Evolutionary conservation across 2,329 filamentous ascomycete genomes (phyloP).

Genomic region (Canariomyces notabilis): DNA sequence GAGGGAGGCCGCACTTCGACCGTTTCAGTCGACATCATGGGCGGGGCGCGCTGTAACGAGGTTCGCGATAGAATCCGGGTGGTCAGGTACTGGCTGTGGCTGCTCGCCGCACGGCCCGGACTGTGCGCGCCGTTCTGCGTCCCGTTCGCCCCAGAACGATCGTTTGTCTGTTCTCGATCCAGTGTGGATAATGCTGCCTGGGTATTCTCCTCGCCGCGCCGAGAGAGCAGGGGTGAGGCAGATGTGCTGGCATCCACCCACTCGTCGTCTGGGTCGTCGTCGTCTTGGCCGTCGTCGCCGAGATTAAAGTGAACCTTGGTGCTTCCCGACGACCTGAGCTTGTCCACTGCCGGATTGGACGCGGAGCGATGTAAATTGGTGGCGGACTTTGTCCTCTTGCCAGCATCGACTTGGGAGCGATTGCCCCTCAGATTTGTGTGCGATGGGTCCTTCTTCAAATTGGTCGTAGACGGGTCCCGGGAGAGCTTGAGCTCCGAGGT

Average conservation of each 20-base stretch:
- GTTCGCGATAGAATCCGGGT: conserved; percentile 62
- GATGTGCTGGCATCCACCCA: conserved; percentile 64
- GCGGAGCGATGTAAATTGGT: conserved; percentile 49
- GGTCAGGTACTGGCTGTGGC: conserved; percentile 62
- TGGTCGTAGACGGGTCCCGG: conserved; percentile 39
- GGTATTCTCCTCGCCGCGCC: conserved; percentile 33
- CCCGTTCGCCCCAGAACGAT: background rate
- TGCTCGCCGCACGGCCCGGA: conserved; percentile 36
- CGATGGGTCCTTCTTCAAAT: conserved; percentile 49
- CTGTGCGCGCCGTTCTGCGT: conserved; percentile 12
- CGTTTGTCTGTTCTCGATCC: conserved; percentile 10
- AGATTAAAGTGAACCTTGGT: conserved; percentile 59
- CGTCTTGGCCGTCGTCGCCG: conserved; percentile 44
- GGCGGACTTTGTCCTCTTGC: conserved; percentile 46
- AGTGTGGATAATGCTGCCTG: conserved; percentile 8
- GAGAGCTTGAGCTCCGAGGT: conserved; percentile 48
- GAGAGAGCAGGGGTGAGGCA: conserved; percentile 54
- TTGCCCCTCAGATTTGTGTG: conserved; percentile 55
- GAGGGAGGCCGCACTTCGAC: conserved; percentile 41
- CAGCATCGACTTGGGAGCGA: conserved; percentile 53
- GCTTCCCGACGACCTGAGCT: conserved; percentile 33
- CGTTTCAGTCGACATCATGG: conserved; percentile 59
- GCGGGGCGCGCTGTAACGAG: conserved; percentile 56
- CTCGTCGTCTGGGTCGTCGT: conserved; percentile 46
- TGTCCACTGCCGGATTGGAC: conserved; percentile 46